phyloP scores from a whole-genome alignment of 2,329 filamentous ascomycete genomes.

The Lasiodiplodia sp. region DNA sequence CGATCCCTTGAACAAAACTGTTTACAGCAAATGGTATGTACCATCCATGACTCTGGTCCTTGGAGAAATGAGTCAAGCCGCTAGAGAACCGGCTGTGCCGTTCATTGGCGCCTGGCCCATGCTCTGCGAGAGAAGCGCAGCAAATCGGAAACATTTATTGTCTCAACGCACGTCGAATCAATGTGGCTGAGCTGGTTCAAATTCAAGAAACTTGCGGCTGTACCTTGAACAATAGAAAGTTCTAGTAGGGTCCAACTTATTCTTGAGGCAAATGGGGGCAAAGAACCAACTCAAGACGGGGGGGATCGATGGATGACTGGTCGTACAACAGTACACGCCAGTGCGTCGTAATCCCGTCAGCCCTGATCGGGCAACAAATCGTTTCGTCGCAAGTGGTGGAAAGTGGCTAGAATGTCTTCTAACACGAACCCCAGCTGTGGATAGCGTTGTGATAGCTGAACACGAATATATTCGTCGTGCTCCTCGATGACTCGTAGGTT shows the following conservation, averaged over 20 bases:
- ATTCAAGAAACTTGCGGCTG: neutral
- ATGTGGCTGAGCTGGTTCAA: neutral
- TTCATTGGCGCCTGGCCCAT: neutral
- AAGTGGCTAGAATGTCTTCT: neutral
- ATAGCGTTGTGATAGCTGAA: neutral
- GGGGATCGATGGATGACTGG: neutral
- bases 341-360: neutral
- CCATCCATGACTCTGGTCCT: neutral
- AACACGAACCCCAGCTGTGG: neutral
- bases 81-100: neutral
- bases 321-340: neutral
- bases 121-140: neutral
- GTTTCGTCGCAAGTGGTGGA: neutral
- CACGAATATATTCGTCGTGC: neutral
- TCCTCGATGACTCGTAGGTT: neutral
- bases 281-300: rapidly evolving
- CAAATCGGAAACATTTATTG: neutral
- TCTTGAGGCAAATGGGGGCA: neutral
- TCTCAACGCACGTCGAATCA: neutral
- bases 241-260: neutral
- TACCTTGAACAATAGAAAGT: neutral
- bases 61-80: neutral
- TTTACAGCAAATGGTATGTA: no score
- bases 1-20: no score
- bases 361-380: neutral